Evolutionary conservation across 2,329 filamentous ascomycete genomes (phyloP), one percentile per base, ranked within the genome.

Genomic region (Mollisiaceae sp.): DNA sequence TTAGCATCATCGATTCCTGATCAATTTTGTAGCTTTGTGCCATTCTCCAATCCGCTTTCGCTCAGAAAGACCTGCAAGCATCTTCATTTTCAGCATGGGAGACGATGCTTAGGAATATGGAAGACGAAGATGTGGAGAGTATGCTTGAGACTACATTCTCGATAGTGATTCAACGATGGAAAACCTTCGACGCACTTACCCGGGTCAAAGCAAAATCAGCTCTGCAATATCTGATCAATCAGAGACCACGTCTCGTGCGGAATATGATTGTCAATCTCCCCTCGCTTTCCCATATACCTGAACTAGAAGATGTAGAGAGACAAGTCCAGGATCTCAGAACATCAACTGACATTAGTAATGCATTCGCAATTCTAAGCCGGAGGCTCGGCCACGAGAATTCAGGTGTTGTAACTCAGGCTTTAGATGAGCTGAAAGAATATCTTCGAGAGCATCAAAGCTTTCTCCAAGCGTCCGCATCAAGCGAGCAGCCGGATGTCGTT

Each of bases 121-220:
- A 90, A 11, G 88, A 89, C 64, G 90, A 93, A 27, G 94, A 97
- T 73, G 83, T 97, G 6, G 89, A 91, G 69, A 83, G 87, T 32
- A 84, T 97, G 43, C 81, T 98, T 9, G 93, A 97, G 75, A 93
- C 94, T 65, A 97, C 94, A 0, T 93, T 98, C 70, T 93, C 94
- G 61, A 87, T 97, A 47, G 88, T 98, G 58, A 89, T 91, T 27
- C 89, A 90, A 70, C 90, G 95, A 73, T 99, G 95, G 95, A 70
- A 77, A 4, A 75, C 73, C 0, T 89, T 98, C 63, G 87, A 89
- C 24, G 80, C 83, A 4, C 76, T 81, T 2, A 89, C 89, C 1
- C 87, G 86, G 67, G 74, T 83, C 3, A 82, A 83, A 62, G 90
- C 89, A 2, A 82, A 86, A 65, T 79, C 84, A 18, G 82, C 93